Base-by-base conservation (phyloP, 1,139 yeast species). In the Scheffersomyces titani region DNA sequence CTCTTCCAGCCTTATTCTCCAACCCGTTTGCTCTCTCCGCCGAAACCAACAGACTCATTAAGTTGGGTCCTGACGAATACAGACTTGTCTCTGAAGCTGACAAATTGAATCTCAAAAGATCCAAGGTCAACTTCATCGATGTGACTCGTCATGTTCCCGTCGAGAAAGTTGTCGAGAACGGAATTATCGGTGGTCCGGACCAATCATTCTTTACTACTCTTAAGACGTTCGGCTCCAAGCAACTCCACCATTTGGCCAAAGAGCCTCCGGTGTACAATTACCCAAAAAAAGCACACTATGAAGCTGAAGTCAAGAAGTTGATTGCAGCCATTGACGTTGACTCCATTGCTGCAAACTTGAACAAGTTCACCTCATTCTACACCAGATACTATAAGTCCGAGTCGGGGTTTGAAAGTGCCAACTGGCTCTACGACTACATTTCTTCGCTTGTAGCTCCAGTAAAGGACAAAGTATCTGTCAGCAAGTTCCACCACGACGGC, bases 331-430 rank as follows among this genome's bases (percentile, higher is more conserved):
- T 88, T 58, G 78, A 84, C 61, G 73, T 73, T 55, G 76, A 75
- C 7, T 70, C 74, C 30, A 80, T 90, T 73, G 76, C 82, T 64
- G 72, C 74, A 40, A 84, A 84, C 63, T 78, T 91, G 70, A 84
- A 86, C 44, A 73, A 81, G 55, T 87, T 91, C 66, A 77, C 93
- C 7, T 85, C 90, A 46, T 92, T 90, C 69, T 85, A 77, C 71
- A 88, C 93, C n/a, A 82, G 98, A 58, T 90, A 89, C 70, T 92
- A 91, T 74, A 89, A 89, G 72, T 83, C 92, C 1, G 81, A 82
- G 30, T 69, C 81, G 22, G 99, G 98, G 0, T 74, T 78, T 11
- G 84, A 89, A 61, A 86, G 94, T 66, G 88, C 97, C 13, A 67
- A 80, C 55, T 91, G 97, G 96, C 77, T 93, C 56, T 77, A 76